Conservation (phyloP, 1,139 yeast genomes). For the Debaryomyces sp. region DNA sequence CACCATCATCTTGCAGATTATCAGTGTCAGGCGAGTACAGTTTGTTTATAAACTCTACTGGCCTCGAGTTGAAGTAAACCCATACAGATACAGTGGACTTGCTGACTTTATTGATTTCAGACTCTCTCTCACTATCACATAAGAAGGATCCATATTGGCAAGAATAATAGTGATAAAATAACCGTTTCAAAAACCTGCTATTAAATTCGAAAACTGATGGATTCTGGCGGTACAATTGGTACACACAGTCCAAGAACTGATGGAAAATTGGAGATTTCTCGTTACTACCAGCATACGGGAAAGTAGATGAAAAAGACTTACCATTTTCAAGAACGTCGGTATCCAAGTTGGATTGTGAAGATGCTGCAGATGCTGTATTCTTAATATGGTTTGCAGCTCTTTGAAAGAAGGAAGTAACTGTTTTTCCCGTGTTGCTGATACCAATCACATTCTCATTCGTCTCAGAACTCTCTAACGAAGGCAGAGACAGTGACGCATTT, state of each 20-base stretch:
- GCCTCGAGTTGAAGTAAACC: constrained; percentile 87
- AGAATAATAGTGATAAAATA: constrained; percentile 85
- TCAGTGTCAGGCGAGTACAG: constrained; percentile 32
- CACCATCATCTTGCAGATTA: constrained; percentile 40
- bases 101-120: constrained; percentile 34
- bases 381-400: constrained; percentile 48
- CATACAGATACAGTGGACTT: constrained; percentile 77
- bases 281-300: constrained; percentile 40
- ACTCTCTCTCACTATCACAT: constrained; percentile 71
- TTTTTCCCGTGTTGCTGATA: constrained; percentile 11
- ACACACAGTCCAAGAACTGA: constrained; percentile 88
- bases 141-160: constrained; percentile 95
- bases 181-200: constrained; percentile 80
- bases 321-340: constrained; percentile 14
- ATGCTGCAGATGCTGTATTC: constrained; percentile 38
- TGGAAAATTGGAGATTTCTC: constrained; percentile 88
- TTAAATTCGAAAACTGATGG: constrained; percentile 83
- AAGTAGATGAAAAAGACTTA: constrained; percentile 17
- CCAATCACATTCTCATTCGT: constrained; percentile 3
- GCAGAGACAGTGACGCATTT: neutral
- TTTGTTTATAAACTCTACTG: constrained; percentile 64
- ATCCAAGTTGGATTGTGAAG: constrained; percentile 14
- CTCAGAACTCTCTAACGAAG: constrained; percentile 2
- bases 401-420: constrained; percentile 33
- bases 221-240: constrained; percentile 72